Conservation (phyloP, 192 early-diverging fungal genomes). For the Phlyctochytrium arcticum region DNA sequence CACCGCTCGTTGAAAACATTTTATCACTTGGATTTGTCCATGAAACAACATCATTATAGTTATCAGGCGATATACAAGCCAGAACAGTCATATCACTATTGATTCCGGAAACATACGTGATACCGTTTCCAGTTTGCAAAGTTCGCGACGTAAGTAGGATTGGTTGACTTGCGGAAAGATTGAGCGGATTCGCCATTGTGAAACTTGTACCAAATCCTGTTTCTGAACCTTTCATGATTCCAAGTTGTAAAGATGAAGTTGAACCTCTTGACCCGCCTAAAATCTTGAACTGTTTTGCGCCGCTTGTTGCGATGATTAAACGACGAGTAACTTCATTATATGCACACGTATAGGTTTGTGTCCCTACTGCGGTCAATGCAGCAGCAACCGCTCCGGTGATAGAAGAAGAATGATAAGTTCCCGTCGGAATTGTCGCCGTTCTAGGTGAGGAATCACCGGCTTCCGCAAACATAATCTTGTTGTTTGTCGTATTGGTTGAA, state of each 20-base stretch:
- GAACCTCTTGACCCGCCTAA: background rate
- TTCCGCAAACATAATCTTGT: background rate
- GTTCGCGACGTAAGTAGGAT: too few relatives aligned
- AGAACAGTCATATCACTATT: slow-evolving; percentile 3
- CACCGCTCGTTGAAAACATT: background rate
- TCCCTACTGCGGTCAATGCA: background rate
- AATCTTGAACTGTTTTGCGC: background rate
- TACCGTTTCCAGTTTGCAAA: background rate
- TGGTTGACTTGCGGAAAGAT: too few relatives aligned
- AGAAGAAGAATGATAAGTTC: background rate
- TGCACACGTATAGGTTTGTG: background rate
- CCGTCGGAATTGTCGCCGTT: background rate
- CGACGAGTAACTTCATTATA: background rate
- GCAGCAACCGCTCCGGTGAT: background rate
- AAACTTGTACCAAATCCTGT: background rate
- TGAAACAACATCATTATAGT: background rate
- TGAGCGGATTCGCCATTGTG: background rate
- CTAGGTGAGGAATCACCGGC: background rate
- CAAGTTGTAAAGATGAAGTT: background rate
- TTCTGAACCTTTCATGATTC: background rate
- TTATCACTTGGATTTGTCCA: slow-evolving; percentile 2
- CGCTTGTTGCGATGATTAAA: background rate
- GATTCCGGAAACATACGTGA: background rate
- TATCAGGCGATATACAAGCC: background rate
- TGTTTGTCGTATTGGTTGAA: background rate